Base-by-base conservation (phyloP, 1,284 basidiomycete genomes). In the Porodaedalea pini region DNA sequence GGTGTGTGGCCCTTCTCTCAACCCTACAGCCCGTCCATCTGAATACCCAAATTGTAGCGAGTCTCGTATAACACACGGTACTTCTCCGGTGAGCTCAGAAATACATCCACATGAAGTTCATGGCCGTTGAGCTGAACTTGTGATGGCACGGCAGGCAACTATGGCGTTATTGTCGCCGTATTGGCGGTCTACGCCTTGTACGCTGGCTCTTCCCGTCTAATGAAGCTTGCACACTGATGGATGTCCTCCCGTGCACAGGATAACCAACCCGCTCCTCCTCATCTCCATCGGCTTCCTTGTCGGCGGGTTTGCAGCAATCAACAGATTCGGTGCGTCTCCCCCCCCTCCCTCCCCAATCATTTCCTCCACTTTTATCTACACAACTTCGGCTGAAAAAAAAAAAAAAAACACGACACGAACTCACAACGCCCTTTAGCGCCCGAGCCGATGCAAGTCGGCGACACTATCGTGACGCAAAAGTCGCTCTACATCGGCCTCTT, bases 1-100 rank as follows among this genome's bases (percentile, higher is more conserved):
- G 63, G 88, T 88, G 63, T 66, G 84, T 75, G 10, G 44, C 39
- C n/a, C 34, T 45, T 13, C 37, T 27, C 53, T 47, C n/a, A 23
- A 11, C 10, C 17, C 36, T 51, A 25, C 6, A 2, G 2, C 4
- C 15, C 27, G n/a, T 2, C 19, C 27, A 19, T 31, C 23, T 40
- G 10, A 11, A 25, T n/a, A 7, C 6, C n/a, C 10, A 21, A 59
- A 54, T 25, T 62, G 44, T 67, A 92, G 90, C 83, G 94, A 60
- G 90, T 96, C 81, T 92, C 92, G 39, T 94, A 96, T 78, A 98
- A 97, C 77, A 94, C 94, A 43, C 86, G 90, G 56, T 94, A 94
- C 74, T 94, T 93, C 73, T 93, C 90, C 59, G 90, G 85, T 85
- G 61, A 61, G 71, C 62, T 41, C 19, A 32, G 7, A n/a, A n/a